phyloP scores from a whole-genome alignment of 2,329 filamentous ascomycete genomes.

The Didymellaceae sp. region DNA sequence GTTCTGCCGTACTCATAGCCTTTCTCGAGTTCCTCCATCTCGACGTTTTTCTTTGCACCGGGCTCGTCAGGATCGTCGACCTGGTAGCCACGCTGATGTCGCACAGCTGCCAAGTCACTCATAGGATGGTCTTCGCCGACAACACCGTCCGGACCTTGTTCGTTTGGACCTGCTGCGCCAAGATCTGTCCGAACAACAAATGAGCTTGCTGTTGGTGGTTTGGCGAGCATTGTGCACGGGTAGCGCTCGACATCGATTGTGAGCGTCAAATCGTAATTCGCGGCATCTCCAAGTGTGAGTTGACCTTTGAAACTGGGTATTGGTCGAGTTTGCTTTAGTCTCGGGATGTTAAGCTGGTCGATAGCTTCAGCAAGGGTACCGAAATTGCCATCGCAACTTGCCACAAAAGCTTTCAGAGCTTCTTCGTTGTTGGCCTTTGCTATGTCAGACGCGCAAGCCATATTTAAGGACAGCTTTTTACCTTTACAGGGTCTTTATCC shows the following conservation, averaged over 20 bases:
- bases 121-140: slow-evolving; percentile 47
- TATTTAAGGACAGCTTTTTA: slow-evolving; percentile 35
- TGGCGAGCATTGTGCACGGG: slow-evolving; percentile 80
- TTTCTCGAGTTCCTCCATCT: slow-evolving; percentile 83
- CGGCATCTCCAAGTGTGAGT: slow-evolving; percentile 78
- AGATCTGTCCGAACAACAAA: slow-evolving; percentile 66
- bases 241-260: slow-evolving; percentile 89
- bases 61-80: slow-evolving; percentile 76
- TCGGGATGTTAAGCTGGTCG: slow-evolving; percentile 76
- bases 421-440: slow-evolving; percentile 72
- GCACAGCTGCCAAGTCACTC: slow-evolving; percentile 69
- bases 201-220: slow-evolving; percentile 75
- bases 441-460: slow-evolving; percentile 20
- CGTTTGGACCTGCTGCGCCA: slow-evolving; percentile 55
- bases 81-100: slow-evolving; percentile 78
- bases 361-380: slow-evolving; percentile 90
- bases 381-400: slow-evolving; percentile 72
- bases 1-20: slow-evolving; percentile 94
- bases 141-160: slow-evolving; percentile 61
- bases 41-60: slow-evolving; percentile 81
- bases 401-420: slow-evolving; percentile 68
- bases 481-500: slow-evolving; percentile 76
- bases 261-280: slow-evolving; percentile 75
- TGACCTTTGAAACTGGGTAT: slow-evolving; percentile 80
- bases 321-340: slow-evolving; percentile 76